A percentile compares a stretch with the other conserved stretches of the same genome.
These are phyloP conservation scores for Pontederia paniculata DNA, from an alignment of 176 grass and related monocot genomes.

Conservation along the genomic window DNA sequence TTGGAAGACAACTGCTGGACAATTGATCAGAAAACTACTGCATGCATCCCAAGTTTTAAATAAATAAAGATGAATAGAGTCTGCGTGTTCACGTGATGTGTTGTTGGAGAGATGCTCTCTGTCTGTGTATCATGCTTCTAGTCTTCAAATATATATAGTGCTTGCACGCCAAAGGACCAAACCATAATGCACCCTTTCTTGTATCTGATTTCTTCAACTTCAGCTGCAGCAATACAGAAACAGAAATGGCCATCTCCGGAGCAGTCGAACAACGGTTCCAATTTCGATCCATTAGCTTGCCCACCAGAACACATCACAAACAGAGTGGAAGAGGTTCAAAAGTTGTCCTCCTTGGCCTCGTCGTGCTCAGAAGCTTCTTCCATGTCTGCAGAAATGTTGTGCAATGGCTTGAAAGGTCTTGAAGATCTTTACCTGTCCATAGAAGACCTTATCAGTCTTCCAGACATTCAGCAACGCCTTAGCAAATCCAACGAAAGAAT, in stretches of 20 bases:
- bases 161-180: background rate
- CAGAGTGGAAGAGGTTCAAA: constrained; percentile 1
- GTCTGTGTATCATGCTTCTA: too few relatives aligned
- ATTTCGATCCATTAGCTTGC: constrained; percentile 17
- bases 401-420: constrained; percentile 1
- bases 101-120: too few relatives aligned
- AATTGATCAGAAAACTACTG: too few relatives aligned
- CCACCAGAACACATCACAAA: constrained; percentile 8
- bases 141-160: too few relatives aligned
- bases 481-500: background rate
- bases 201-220: background rate
- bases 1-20: too few relatives aligned
- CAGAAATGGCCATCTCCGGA: background rate
- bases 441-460: constrained; percentile 12
- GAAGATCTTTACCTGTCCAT: background rate
- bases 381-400: background rate
- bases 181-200: background rate
- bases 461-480: background rate
- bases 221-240: background rate
- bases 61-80: too few relatives aligned
- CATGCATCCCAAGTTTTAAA: too few relatives aligned
- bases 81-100: too few relatives aligned
- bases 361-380: background rate
- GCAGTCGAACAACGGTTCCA: background rate
- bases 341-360: background rate